Base-by-base conservation (phyloP, 73 alveolate species). In the Uronychia setigera region DNA sequence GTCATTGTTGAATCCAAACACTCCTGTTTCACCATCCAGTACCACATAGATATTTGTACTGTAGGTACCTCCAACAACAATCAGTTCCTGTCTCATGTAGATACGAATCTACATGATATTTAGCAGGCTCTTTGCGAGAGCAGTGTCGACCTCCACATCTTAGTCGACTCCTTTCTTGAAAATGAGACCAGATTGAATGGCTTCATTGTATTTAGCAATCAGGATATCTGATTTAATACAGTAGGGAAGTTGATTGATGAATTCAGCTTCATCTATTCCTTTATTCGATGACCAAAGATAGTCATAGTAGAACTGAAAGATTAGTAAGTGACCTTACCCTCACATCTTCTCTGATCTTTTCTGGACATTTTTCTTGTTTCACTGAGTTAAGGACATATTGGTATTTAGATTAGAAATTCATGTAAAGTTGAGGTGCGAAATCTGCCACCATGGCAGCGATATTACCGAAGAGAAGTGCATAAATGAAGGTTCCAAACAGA, bases 1-100 rank as follows among this genome's bases (percentile, higher is more conserved):
- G 14, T 81, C 93, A 35, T 90, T 79, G 0, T 80, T 78, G 26
- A 76, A 28, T 75, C 94, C 93, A 30, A 90, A 33, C 59, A 93
- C 77, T 26, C 60, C 78, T 1, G 88, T 94, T 60, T 93, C 94
- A 0, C 97, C 97, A 1, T 93, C 97, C 25, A 93, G 79, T 25
- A 93, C 27, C 14, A 90, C 5, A 67, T 85, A 93, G 30, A 85
- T 74, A 59, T 87, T 90, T 1, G 60, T 67, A 0, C 91, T 89
- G 35, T 77, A 81, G 29, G 90, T 79, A 30, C 97, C 97, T 26
- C 85, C 90, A 1, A 78, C 81, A 26, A 90, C 79, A 27, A 93
- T 78, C 0, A 91, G 32, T 0, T 93, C 97, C 29, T 82, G 76
- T 33, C 35, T 59, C 89, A 86, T 57, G 78, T 86, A 89, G 32